phyloP scores from a whole-genome alignment of 2,329 filamentous ascomycete species.

The Botryotinia narcissicola region DNA sequence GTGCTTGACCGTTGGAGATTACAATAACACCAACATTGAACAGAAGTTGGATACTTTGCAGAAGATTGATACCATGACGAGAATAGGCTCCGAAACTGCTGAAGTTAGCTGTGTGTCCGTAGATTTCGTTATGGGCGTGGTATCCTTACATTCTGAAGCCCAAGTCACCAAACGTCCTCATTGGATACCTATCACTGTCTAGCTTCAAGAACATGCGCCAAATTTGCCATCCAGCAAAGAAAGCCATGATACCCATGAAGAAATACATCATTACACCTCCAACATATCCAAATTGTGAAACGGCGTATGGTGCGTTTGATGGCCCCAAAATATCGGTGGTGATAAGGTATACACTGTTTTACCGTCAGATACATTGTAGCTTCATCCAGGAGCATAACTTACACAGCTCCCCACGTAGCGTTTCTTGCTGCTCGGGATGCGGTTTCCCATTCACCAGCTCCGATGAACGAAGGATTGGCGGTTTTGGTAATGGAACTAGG shows the following conservation, averaged over 20 bases:
- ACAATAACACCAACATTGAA: slow-evolving; percentile 53
- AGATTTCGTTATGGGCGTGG: neutral
- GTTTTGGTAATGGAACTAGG: neutral
- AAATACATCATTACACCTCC: slow-evolving; percentile 25
- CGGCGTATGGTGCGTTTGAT: slow-evolving; percentile 14
- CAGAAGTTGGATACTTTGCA: slow-evolving; percentile 48
- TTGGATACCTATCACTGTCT: slow-evolving; percentile 27
- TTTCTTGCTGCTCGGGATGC: slow-evolving; percentile 47
- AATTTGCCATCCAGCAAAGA: slow-evolving; percentile 28
- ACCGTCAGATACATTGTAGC: neutral
- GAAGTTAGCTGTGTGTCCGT: neutral
- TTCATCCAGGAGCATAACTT: neutral
- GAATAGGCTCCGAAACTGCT: slow-evolving; percentile 42
- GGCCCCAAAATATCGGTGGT: slow-evolving; percentile 30
- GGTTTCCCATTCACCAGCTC: slow-evolving; percentile 44
- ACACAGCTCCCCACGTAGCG: slow-evolving; percentile 46
- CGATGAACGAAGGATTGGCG: neutral
- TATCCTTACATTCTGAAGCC: slow-evolving; percentile 43
- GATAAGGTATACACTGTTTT: slow-evolving; percentile 33
- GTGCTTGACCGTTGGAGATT: slow-evolving; percentile 51
- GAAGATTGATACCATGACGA: slow-evolving; percentile 48
- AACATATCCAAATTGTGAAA: slow-evolving; percentile 20
- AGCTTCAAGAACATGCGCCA: slow-evolving; percentile 31
- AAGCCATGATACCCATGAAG: slow-evolving; percentile 29
- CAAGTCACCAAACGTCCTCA: slow-evolving; percentile 35